phyloP scores from a whole-genome alignment of 2,329 filamentous ascomycete genomes.

The Mycogone perniciosa region DNA sequence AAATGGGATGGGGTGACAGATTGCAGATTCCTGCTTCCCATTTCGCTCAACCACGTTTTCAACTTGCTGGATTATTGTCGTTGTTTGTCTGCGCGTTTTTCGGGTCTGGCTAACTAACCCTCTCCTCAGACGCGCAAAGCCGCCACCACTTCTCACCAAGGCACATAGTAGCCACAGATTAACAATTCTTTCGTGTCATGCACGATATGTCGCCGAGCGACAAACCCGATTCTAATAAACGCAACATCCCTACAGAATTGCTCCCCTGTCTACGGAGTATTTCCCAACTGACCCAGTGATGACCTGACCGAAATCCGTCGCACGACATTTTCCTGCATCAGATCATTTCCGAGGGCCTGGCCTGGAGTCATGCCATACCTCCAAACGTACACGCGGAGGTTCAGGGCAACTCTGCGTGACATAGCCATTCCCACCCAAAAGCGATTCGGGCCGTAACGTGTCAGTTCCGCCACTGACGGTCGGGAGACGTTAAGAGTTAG shows the following conservation, averaged over 20 bases:
- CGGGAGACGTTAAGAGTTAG: not conserved
- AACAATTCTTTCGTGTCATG: no score
- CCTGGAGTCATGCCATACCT: slow-evolving; percentile 3
- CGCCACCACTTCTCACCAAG: no score
- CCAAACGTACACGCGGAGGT: no score
- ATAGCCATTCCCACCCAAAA: not conserved
- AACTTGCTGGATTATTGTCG: no score
- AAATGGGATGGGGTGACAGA: no score
- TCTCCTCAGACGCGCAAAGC: no score
- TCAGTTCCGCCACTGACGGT: slow-evolving; percentile 2
- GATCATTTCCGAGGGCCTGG: slow-evolving; percentile 6
- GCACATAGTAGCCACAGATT: no score
- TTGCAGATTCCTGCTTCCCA: no score
- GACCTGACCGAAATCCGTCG: not conserved
- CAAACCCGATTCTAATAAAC: not conserved
- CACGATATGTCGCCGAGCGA: not conserved
- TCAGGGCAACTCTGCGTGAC: not conserved
- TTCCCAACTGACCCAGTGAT: not conserved
- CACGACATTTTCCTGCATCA: slow-evolving; percentile 7
- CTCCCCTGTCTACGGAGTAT: slow-evolving; percentile 4
- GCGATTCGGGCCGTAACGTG: slow-evolving; percentile 11
- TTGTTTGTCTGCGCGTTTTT: no score
- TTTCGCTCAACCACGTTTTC: no score
- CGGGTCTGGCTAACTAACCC: no score
- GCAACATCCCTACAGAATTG: not conserved